Conservation (phyloP, 805 yeast genomes). For the Blastobotrys chiropterorum region DNA sequence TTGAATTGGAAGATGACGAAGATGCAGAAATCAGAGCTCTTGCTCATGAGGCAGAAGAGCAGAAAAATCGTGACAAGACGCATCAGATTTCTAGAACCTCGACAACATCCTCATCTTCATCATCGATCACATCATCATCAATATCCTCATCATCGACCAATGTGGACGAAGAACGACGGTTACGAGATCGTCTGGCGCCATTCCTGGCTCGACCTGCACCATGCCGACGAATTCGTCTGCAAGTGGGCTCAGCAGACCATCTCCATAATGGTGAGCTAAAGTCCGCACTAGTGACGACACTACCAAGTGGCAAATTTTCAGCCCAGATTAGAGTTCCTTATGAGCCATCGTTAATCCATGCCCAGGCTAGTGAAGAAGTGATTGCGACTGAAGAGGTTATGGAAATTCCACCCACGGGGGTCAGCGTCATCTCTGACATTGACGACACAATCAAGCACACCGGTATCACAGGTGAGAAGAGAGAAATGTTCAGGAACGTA, state of each 20-base stretch:
- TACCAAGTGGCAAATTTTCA: conserved; percentile 57
- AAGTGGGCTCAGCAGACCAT: conserved; percentile 36
- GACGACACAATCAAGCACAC: conserved; percentile 92
- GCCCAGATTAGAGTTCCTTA: conserved; percentile 48
- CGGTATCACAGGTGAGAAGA: conserved; percentile 83
- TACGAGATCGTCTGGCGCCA: conserved; percentile 60
- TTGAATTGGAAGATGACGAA: background rate
- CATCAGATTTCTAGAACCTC: background rate
- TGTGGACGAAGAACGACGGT: conserved; percentile 22
- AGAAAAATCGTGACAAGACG: background rate
- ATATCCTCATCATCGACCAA: background rate
- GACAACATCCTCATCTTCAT: background rate
- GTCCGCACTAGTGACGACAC: conserved; percentile 5
- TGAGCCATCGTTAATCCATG: conserved; percentile 48
- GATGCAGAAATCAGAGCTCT: background rate
- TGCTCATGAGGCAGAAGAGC: background rate
- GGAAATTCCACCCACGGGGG: conserved; percentile 38
- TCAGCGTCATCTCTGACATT: conserved; percentile 79
- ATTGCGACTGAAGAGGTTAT: conserved; percentile 45
- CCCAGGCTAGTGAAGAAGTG: conserved; percentile 31
- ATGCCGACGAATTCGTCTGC: conserved; percentile 46
- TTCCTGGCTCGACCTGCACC: conserved; percentile 66
- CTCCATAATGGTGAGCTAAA: conserved; percentile 30
- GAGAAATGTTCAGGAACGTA: conserved; percentile 73
- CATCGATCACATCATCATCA: background rate